Base-by-base conservation (phyloP, 2,329 filamentous ascomycete species). In the Botrytis paeoniae region DNA sequence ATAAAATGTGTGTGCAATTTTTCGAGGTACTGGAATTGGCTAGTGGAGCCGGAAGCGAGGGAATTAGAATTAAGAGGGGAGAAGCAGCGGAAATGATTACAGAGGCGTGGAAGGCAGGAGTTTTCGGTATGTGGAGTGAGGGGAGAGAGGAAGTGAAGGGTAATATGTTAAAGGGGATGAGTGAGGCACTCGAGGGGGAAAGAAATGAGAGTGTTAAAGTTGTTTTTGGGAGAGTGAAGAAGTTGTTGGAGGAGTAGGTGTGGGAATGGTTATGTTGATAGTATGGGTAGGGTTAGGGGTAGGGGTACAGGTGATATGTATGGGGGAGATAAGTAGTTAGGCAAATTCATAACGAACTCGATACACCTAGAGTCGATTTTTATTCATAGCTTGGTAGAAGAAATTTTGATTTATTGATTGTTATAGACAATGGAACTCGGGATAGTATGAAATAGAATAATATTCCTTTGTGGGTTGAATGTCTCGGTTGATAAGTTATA, bases 1-100 rank as follows among this genome's bases (percentile, higher is more conserved):
- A 79, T 62, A 74, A 75, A 1, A 45, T 81, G 10, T 77, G 74
- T 1, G 66, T 75, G 18, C 72, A 72, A 0, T 80, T 78, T 48
- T 79, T 81, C 61, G 69, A 68, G n/a, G 10, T 78, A 5, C 54
- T 82, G 29, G 79, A 80, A 64, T 65, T 82, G 9, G 72, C 76
- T 3, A 78, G 78, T 69, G 79, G 79, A 35, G 76, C 79, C 12
- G 80, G 80, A 1, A 79, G 74, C 62, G 80, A 82, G 69, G 71
- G 73, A 3, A 74, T 81, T 72, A 77, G 80, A 69, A 71, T 76
- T 14, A 81, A 81, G 75, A 78, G 79, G 54, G 78, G 74, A 1
- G 80, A 82, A 59, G 80, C 80, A 41, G 80, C 79, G 18, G 78
- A 79, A 43, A 76, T 75, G 71, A 76, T 81, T 12, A 76, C 78